Evolutionary conservation across 1,139 yeast genomes (phyloP).

Genomic region (Scheffersomyces lignicola): DNA sequence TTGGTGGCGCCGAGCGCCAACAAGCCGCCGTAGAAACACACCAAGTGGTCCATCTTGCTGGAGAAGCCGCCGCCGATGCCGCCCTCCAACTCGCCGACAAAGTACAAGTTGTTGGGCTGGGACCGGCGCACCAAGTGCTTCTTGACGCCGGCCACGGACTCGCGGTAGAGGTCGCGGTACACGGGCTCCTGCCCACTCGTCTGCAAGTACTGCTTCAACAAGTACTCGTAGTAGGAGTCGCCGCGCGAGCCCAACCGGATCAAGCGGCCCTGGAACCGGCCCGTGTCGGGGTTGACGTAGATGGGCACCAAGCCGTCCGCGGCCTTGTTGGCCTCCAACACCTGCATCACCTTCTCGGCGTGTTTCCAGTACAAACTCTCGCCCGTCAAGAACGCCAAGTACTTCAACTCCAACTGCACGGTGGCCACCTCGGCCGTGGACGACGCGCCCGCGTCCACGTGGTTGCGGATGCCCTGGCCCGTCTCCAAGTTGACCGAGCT

Average conservation of each 20-base stretch:
- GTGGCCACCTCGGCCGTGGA: constrained; percentile 93
- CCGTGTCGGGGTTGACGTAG: constrained; percentile 72
- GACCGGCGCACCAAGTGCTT: constrained; percentile 63
- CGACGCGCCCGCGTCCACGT: constrained; percentile 62
- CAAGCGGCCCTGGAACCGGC: constrained; percentile 59
- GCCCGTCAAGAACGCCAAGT: constrained; percentile 77
- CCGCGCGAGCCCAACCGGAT: constrained; percentile 90
- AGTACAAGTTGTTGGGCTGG: constrained; percentile 62
- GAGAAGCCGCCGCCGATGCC: constrained; percentile 64
- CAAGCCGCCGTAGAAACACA: constrained; percentile 89
- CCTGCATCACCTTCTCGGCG: constrained; percentile 70
- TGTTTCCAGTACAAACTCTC: constrained; percentile 75
- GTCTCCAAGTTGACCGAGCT: constrained; percentile 73
- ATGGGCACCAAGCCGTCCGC: constrained; percentile 81
- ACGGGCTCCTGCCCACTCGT: constrained; percentile 61
- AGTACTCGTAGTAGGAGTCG: constrained; percentile 89
- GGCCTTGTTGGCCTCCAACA: constrained; percentile 58
- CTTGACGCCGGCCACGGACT: constrained; percentile 69
- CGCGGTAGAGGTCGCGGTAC: constrained; percentile 76
- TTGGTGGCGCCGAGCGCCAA: constrained; percentile 85
- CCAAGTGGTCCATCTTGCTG: constrained; percentile 92
- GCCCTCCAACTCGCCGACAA: constrained; percentile 72
- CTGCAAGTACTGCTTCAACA: constrained; percentile 82
- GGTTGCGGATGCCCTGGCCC: constrained; percentile 60
- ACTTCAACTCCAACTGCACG: constrained; percentile 84